phyloP scores from a whole-genome alignment of 176 grass and related monocot genomes.

The barley (Hordeum vulgare) region MorexV3_pseudomolecules_assembly NC_058524.1:418414836-418415335 shows the following conservation, averaged over 20 bases:
- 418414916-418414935: too few relatives aligned
- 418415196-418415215: constrained; percentile 17
- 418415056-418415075: too few relatives aligned
- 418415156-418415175: not conserved
- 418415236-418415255: not conserved
- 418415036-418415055: not conserved
- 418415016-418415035: too few relatives aligned
- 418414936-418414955: too few relatives aligned
- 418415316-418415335: not conserved
- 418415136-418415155: constrained; percentile 10
- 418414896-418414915: too few relatives aligned
- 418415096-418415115: constrained; percentile 15
- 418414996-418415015: too few relatives aligned
- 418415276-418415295: not conserved
- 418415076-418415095: not conserved
- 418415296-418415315: constrained; percentile 10
- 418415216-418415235: not conserved
- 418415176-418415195: constrained; percentile 2
- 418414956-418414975: too few relatives aligned
- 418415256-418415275: constrained; percentile 24
- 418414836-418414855: too few relatives aligned
- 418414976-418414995: too few relatives aligned
- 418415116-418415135: constrained; percentile 23
- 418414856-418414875: too few relatives aligned
- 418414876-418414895: too few relatives aligned